A percentile compares a stretch with the other conserved stretches of the same genome.
Evolutionary conservation across 2,329 filamentous ascomycete genomes (phyloP).

Genomic region (Fusarium solani-melongenae): DNA sequence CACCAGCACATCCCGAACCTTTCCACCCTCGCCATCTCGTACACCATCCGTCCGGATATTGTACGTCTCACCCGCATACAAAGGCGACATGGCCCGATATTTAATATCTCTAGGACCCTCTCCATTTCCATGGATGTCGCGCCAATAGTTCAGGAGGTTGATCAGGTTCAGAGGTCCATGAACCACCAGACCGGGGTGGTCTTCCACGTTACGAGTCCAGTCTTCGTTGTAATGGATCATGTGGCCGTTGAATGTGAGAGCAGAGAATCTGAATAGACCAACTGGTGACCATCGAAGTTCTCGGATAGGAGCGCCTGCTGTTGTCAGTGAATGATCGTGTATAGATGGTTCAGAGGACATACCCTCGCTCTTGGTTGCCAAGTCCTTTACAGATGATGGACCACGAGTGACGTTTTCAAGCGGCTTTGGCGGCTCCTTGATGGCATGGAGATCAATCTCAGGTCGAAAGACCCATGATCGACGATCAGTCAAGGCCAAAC

Average conservation of each 20-base stretch:
- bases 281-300: conserved; percentile 57
- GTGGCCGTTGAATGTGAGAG: conserved; percentile 87
- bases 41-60: conserved; percentile 66
- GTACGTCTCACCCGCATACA: conserved; percentile 76
- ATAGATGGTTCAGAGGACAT: background rate
- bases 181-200: conserved; percentile 77
- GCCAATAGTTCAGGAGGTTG: conserved; percentile 75
- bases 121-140: conserved; percentile 58
- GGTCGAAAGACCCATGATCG: conserved; percentile 63
- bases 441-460: conserved; percentile 41
- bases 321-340: background rate
- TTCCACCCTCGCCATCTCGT: conserved; percentile 47
- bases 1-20: conserved; percentile 59
- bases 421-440: conserved; percentile 29
- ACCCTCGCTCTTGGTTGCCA: conserved; percentile 23
- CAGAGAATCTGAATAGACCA: conserved; percentile 82
- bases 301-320: conserved; percentile 40
- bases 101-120: conserved; percentile 55
- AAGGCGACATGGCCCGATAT: conserved; percentile 76
- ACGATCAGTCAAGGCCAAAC: conserved; percentile 64
- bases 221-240: conserved; percentile 82
- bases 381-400: conserved; percentile 43
- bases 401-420: conserved; percentile 27
- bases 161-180: conserved; percentile 84
- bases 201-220: conserved; percentile 74